These are phyloP conservation scores for Proliferodiscus dingleyae DNA, from an alignment of 2,329 filamentous ascomycete species.

Conservation along the genomic window DNA sequence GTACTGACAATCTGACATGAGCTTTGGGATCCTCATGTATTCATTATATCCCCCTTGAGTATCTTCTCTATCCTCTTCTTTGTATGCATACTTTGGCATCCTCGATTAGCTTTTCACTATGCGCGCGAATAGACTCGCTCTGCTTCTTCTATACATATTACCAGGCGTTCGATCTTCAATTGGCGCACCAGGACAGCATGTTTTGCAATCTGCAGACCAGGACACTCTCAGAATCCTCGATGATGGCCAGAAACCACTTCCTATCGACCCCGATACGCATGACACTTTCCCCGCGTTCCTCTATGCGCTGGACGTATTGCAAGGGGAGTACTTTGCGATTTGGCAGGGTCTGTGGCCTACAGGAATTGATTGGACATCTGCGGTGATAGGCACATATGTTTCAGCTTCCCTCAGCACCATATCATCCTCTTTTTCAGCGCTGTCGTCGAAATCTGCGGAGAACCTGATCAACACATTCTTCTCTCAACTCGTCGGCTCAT, in stretches of 20 bases:
- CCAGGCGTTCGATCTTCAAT: conserved; percentile 1
- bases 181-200: conserved; percentile 3
- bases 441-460: conserved; percentile 43
- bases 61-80: conserved; percentile 5
- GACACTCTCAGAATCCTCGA: conserved; percentile 3
- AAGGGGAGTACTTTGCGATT: conserved; percentile 69
- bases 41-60: conserved; percentile 12
- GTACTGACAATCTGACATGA: no score
- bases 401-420: conserved; percentile 69
- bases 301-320: conserved; percentile 67
- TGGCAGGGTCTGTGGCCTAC: conserved; percentile 79
- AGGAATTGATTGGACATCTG: conserved; percentile 90
- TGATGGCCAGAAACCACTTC: conserved; percentile 10
- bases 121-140: conserved; percentile 10
- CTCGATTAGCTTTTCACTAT: conserved; percentile 11
- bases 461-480: conserved; percentile 84
- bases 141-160: conserved; percentile 11
- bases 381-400: conserved; percentile 75
- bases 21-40: no score
- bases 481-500: conserved; percentile 69
- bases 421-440: conserved; percentile 51
- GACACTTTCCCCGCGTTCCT: conserved; percentile 32
- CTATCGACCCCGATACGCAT: conserved; percentile 1
- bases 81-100: conserved; percentile 6
- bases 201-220: conserved; percentile 1